A percentile compares a stretch with the other conserved stretches of the same genome.
These are phyloP conservation scores for Beauveria bassiana DNA, from an alignment of 2,329 filamentous ascomycete species.

Conservation along the genomic window DNA sequence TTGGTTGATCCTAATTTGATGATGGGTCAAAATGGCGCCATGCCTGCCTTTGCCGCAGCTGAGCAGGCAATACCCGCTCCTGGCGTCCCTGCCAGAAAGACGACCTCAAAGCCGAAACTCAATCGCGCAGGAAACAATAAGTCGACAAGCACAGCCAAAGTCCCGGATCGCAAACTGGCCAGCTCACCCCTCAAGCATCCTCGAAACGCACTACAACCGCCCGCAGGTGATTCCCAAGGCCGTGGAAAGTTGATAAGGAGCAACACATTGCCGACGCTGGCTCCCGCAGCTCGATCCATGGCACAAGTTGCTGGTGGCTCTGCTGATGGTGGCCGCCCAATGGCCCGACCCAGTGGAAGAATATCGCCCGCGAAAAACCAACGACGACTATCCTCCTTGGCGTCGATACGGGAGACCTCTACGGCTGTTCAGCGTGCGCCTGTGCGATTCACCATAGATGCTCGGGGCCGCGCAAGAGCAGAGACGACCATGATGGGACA, in stretches of 20 bases:
- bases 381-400: constrained; percentile 42
- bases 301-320: constrained; percentile 25
- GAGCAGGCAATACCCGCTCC: constrained; percentile 19
- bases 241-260: constrained; percentile 34
- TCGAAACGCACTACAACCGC: constrained; percentile 44
- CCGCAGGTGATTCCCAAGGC: constrained; percentile 45
- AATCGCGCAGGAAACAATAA: constrained; percentile 37
- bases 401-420: constrained; percentile 49
- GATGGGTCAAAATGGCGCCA: constrained; percentile 42
- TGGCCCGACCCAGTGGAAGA: constrained; percentile 36
- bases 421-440: constrained; percentile 42
- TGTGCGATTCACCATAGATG: constrained; percentile 56
- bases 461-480: constrained; percentile 50
- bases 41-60: constrained; percentile 31
- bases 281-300: constrained; percentile 34
- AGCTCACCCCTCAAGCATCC: constrained; percentile 46
- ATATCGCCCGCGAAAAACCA: constrained; percentile 46
- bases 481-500: constrained; percentile 38
- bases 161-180: constrained; percentile 31
- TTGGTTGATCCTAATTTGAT: constrained; percentile 55
- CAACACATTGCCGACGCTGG: constrained; percentile 37
- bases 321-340: constrained; percentile 27
- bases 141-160: constrained; percentile 34
- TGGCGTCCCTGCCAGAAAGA: background rate
- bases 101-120: constrained; percentile 18